Conservation (phyloP, 495 filamentous ascomycete genomes). For the Tuber microsphaerosporum region DNA sequence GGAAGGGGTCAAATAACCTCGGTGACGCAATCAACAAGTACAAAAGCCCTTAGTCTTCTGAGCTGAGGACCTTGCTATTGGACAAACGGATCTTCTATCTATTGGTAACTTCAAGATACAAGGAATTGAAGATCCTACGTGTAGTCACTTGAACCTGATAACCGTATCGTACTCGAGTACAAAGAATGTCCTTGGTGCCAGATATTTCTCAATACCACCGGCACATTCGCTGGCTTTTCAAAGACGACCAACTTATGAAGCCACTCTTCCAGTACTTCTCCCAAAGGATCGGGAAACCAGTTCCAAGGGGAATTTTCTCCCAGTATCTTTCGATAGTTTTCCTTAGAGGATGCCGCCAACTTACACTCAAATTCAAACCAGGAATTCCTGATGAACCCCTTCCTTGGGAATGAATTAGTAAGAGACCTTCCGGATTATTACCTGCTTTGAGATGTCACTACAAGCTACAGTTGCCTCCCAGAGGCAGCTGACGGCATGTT, state of each 20-base stretch:
- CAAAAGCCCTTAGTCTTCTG: background rate
- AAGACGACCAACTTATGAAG: too few relatives aligned
- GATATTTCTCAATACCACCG: too few relatives aligned
- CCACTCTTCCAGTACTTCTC: too few relatives aligned
- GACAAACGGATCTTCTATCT: background rate
- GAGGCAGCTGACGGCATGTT: background rate
- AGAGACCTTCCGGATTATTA: background rate
- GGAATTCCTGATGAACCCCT: background rate
- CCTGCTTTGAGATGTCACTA: background rate
- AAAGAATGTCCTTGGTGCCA: too few relatives aligned
- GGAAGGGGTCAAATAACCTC: background rate
- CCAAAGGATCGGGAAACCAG: background rate
- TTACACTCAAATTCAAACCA: background rate
- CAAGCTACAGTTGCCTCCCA: background rate
- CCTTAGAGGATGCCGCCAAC: background rate
- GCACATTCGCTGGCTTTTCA: background rate
- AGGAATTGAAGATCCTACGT: too few relatives aligned
- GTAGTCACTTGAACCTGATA: too few relatives aligned
- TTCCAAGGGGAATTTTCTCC: rapidly evolving
- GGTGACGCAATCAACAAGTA: background rate
- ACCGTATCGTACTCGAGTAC: too few relatives aligned
- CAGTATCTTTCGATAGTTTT: too few relatives aligned
- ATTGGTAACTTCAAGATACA: background rate
- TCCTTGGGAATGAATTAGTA: background rate
- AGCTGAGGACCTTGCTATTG: too few relatives aligned